Base-by-base conservation (phyloP, 805 yeast species). In the Starmerella kuoi region DNA sequence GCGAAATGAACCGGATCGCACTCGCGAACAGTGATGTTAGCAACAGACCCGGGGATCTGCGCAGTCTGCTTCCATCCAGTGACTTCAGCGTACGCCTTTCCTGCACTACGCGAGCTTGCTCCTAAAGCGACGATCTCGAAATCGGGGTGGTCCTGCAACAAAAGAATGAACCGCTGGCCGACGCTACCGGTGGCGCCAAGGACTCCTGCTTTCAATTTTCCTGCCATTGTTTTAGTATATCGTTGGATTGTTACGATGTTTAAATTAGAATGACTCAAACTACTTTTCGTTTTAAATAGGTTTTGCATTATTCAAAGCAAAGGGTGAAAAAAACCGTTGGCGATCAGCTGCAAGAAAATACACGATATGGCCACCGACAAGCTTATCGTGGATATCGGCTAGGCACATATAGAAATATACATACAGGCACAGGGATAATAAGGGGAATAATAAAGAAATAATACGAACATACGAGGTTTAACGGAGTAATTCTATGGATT, bases 181-280 rank as follows among this genome's bases (percentile, higher is more conserved):
- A 91, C 98, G 33, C 94, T 78, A 40, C 98, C 98, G 11, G 98
- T 88, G 52, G 97, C 97, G 38, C 98, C 98, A 48, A 88, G 70
- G 54, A 91, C 96, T 68, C 98, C 98, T 5, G 55, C 58, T 39
- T 53, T 65, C 42, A 46, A 37, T 41, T 47, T 51, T 22, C 36
- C 41, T n/a, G 42, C 32, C 40, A 35, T 40, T 35, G 23, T 14
- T 9, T 25, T n/a, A n/a, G n/a, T n/a, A n/a, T n/a, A n/a, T n/a
- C n/a, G n/a, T n/a, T n/a, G n/a, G n/a, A n/a, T 5, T 22, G 15
- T 17, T 11, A n/a, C 17, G 11, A 15, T 32, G 35, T 15, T 32
- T 8, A 19, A 6, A 14, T 8, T 32, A 22, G 15, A 19, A 8
- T 9, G 17, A 31, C 15, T 11, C 11, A 31, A 31, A 15, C 15